Evolutionary conservation across 2,329 filamentous ascomycete species (phyloP).

Genomic region (Karstenula rhodostoma): DNA sequence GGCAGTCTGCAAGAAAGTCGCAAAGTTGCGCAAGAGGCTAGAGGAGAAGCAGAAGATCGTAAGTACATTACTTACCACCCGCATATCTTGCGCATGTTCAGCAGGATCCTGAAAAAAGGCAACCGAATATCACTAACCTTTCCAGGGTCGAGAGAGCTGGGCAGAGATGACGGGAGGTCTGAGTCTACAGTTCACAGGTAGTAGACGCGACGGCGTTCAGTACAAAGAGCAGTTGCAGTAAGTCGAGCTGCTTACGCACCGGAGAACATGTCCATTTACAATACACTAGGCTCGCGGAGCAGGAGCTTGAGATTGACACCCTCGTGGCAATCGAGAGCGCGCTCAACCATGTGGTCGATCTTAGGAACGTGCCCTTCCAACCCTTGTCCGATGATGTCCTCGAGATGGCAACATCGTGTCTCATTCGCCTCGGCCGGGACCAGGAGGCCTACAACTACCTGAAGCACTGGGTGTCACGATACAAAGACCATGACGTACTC

Average conservation of each 20-base stretch:
- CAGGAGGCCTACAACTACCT: constrained; percentile 4
- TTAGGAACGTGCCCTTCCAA: not conserved
- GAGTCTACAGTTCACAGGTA: too few relatives aligned
- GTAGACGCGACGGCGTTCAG: not conserved
- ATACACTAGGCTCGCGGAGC: not conserved
- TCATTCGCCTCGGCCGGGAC: not conserved
- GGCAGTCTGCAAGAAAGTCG: not conserved
- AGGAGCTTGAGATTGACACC: not conserved
- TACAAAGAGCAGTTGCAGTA: not conserved
- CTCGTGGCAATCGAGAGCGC: not conserved
- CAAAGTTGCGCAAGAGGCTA: not conserved
- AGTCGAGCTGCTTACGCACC: not conserved
- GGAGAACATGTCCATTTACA: not conserved
- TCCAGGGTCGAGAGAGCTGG: not conserved
- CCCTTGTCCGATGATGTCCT: not conserved
- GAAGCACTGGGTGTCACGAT: not conserved
- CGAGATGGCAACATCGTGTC: not conserved
- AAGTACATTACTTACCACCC: not conserved
- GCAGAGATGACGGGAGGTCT: too few relatives aligned
- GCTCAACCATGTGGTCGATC: not conserved
- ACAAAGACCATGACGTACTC: not conserved
- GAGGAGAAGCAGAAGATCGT: not conserved
- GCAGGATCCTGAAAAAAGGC: not conserved
- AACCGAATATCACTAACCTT: not conserved
- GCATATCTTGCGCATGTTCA: not conserved